A percentile compares a stretch with the other conserved stretches of the same genome.
Evolutionary conservation across 2,329 filamentous ascomycete species (phyloP).

Genomic region (Trichoderma arundinaceum): DNA sequence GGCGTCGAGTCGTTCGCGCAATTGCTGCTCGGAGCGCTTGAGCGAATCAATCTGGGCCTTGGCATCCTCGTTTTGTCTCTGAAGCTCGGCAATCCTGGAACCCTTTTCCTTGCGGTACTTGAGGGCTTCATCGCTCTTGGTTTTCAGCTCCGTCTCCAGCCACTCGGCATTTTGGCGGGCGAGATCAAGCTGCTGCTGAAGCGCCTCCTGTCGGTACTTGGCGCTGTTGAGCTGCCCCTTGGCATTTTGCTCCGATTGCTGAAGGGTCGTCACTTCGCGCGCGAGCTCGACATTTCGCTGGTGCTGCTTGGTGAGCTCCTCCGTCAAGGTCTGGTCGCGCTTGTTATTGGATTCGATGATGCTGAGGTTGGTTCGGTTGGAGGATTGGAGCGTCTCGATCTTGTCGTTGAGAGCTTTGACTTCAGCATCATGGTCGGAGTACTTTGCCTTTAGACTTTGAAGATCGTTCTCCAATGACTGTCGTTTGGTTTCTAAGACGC

Average conservation of each 20-base stretch:
- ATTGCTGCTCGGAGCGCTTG: constrained; percentile 77
- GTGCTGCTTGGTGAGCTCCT: constrained; percentile 87
- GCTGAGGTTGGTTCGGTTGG: constrained; percentile 87
- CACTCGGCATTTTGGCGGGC: constrained; percentile 91
- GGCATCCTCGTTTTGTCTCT: constrained; percentile 86
- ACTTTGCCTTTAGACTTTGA: constrained; percentile 40
- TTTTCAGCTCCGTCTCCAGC: constrained; percentile 90
- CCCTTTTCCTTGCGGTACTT: constrained; percentile 96
- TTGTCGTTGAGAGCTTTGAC: constrained; percentile 79
- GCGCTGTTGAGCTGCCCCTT: constrained; percentile 80
- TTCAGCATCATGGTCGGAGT: constrained; percentile 55
- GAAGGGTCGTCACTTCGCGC: constrained; percentile 79
- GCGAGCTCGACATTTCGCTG: constrained; percentile 84
- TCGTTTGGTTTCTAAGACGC: constrained; percentile 70
- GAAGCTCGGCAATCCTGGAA: constrained; percentile 83
- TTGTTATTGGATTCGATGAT: constrained; percentile 89
- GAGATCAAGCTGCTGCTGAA: constrained; percentile 89
- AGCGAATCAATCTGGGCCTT: constrained; percentile 77
- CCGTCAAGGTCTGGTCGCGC: constrained; percentile 82
- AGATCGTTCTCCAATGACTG: constrained; percentile 82
- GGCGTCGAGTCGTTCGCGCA: constrained; percentile 81
- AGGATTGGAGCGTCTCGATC: constrained; percentile 84
- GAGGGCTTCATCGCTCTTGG: constrained; percentile 82
- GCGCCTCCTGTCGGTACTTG: constrained; percentile 87
- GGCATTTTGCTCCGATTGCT: constrained; percentile 82